A percentile compares a stretch with the other conserved stretches of the same genome.
phyloP scores from a whole-genome alignment of 2,329 filamentous ascomycete species.

The Periconia macrospinosa region DNA sequence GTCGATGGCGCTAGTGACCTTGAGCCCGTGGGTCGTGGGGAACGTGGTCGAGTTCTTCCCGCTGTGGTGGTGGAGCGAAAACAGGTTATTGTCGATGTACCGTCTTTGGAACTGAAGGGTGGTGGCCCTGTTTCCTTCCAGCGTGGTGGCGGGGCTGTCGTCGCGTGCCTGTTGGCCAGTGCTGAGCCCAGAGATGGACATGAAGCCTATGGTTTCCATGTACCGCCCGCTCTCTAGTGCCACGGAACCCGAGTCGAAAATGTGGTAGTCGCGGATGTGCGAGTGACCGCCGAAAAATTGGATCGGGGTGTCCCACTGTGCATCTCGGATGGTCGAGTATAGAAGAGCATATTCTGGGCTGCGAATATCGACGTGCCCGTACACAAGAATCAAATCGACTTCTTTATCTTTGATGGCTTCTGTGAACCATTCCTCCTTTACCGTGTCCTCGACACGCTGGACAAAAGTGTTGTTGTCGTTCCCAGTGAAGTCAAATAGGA shows the following conservation, averaged over 20 bases:
- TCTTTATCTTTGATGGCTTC: conserved; percentile 77
- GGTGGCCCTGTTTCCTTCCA: conserved; percentile 20
- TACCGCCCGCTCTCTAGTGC: conserved; percentile 88
- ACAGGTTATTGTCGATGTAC: conserved; percentile 94
- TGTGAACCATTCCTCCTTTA: conserved; percentile 88
- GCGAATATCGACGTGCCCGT: conserved; percentile 80
- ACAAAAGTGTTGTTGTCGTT: conserved; percentile 92
- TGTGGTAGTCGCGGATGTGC: conserved; percentile 82
- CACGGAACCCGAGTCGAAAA: conserved; percentile 76
- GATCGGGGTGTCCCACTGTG: conserved; percentile 80
- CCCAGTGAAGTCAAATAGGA: conserved; percentile 89
- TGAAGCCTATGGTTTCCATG: conserved; percentile 93
- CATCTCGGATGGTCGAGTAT: conserved; percentile 74
- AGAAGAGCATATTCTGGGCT: conserved; percentile 79
- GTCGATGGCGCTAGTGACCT: conserved; percentile 71
- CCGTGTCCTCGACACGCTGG: conserved; percentile 74
- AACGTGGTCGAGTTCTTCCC: conserved; percentile 73
- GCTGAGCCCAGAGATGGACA: conserved; percentile 74
- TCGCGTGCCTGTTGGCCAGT: conserved; percentile 40
- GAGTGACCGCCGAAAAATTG: conserved; percentile 90
- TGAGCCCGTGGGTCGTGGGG: conserved; percentile 71
- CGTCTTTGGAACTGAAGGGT: conserved; percentile 70
- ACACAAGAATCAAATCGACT: conserved; percentile 82
- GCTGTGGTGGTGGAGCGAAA: conserved; percentile 80
- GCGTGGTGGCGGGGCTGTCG: conserved; percentile 16